Conservation (phyloP, 805 yeast species). For the Tetrapisispora phaffii region DNA sequence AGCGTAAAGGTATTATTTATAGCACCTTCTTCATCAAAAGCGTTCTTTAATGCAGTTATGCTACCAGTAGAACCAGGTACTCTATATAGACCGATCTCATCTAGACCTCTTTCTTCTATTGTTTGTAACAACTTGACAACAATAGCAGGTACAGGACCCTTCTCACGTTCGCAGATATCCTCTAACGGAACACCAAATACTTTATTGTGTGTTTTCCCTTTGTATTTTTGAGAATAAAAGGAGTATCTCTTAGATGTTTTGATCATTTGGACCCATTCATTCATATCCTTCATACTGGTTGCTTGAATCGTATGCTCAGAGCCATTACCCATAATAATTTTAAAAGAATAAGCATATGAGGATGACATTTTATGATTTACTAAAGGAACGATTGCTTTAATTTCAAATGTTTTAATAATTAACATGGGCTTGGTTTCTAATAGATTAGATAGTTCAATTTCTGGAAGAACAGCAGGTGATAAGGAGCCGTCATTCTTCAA, state of each 20-base stretch:
- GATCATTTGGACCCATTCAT: slow-evolving; percentile 57
- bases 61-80: slow-evolving; percentile 54
- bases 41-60: slow-evolving; percentile 42
- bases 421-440: slow-evolving; percentile 40
- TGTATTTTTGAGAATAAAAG: slow-evolving; percentile 33
- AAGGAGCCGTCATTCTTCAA: slow-evolving; percentile 33
- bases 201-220: slow-evolving; percentile 34
- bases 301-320: slow-evolving; percentile 64
- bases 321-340: slow-evolving; percentile 36
- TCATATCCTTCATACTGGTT: slow-evolving; percentile 46
- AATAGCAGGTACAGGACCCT: slow-evolving; percentile 50
- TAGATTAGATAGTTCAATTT: slow-evolving; percentile 33
- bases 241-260: slow-evolving; percentile 34
- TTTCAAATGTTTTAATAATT: slow-evolving; percentile 37
- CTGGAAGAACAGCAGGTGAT: slow-evolving; percentile 50
- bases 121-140: slow-evolving; percentile 58
- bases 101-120: slow-evolving; percentile 78
- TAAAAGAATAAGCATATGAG: slow-evolving; percentile 27
- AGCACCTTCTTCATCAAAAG: slow-evolving; percentile 41
- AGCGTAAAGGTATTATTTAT: slow-evolving; percentile 35
- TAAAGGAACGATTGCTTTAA: slow-evolving; percentile 30
- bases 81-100: slow-evolving; percentile 86
- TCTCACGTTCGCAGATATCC: slow-evolving; percentile 65
- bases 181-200: slow-evolving; percentile 84
- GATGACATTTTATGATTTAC: slow-evolving; percentile 28